Conservation (phyloP, 305 asterid species). For the Solanum hybrid region DNA sequence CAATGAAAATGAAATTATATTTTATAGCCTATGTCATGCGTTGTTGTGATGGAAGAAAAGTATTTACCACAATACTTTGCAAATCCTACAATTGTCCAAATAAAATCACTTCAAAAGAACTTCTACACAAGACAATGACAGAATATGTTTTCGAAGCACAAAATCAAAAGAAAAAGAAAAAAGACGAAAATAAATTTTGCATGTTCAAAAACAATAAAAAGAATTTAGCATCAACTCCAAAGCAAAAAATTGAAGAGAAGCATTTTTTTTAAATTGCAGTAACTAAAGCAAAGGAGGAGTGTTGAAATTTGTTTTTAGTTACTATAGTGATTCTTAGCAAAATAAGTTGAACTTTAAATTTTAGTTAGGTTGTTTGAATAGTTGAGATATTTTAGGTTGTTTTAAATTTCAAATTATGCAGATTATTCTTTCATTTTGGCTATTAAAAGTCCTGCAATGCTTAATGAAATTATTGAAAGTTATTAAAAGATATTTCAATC, state of each 20-base stretch:
- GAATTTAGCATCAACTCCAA: neutral
- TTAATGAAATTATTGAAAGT: neutral
- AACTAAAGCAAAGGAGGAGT: neutral
- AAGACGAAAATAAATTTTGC: neutral
- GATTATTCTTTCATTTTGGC: neutral
- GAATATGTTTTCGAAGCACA: neutral
- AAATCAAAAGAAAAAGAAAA: neutral
- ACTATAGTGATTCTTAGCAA: neutral
- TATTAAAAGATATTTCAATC: neutral
- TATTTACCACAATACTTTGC: neutral
- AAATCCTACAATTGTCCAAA: neutral
- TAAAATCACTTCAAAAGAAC: neutral
- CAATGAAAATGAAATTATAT: neutral
- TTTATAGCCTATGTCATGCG: neutral
- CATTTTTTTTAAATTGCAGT: neutral
- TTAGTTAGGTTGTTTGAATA: neutral
- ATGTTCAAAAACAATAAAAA: neutral
- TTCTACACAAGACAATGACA: neutral
- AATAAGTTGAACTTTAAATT: neutral
- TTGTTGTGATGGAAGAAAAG: neutral
- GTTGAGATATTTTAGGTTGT: neutral
- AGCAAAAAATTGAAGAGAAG: neutral
- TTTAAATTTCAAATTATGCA: neutral
- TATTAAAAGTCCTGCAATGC: neutral
- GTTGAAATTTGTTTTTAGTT: neutral